Base-by-base conservation (phyloP, 371 early-diverging fungal species). In the Cokeromyces recurvatus region DNA sequence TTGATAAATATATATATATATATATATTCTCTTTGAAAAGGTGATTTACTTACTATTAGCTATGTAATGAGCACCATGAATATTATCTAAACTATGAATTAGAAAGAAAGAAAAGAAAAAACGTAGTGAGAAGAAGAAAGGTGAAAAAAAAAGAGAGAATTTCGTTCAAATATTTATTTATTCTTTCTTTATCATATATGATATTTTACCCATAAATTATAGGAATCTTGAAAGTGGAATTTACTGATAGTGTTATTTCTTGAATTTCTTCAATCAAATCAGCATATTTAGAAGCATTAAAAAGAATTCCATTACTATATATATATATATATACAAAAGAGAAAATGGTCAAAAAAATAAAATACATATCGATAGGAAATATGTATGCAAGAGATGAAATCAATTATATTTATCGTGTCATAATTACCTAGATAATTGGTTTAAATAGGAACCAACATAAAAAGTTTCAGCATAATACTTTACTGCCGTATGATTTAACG, bases 21-120 rank as follows among this genome's bases (percentile, higher is more conserved):
- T 9, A 19, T 1, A 10, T 27, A n/a, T n/a, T n/a, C n/a, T n/a
- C n/a, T n/a, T n/a, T n/a, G n/a, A n/a, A n/a, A n/a, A n/a, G n/a
- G n/a, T n/a, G n/a, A n/a, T n/a, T n/a, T n/a, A 35, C 53, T 40
- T 58, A 66, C 66, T 62, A 20, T 64, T 68, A 11, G 68, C 76
- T 20, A 85, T 71, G 40, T 78, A 84, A 50, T 82, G 79, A 4
- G 86, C 86, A 12, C 86, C 86, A 43, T 83, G 80, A 9, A 85
- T 79, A 14, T 82, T 75, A 53, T 85, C 83, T 20, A 85, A 50
- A 0, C 82, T 75, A 40, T 9, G 21, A 24, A n/a, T 7, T 12
- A 38, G 21, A 22, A 23, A 31, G 20, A 22, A 12, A 32, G 2
- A 37, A 15, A n/a, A 29, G 21, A 39, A n/a, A n/a, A n/a, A n/a